These are phyloP conservation scores for Bauhinia variegata DNA, from an alignment of 306 rosid species.

Conservation along the genomic window DNA sequence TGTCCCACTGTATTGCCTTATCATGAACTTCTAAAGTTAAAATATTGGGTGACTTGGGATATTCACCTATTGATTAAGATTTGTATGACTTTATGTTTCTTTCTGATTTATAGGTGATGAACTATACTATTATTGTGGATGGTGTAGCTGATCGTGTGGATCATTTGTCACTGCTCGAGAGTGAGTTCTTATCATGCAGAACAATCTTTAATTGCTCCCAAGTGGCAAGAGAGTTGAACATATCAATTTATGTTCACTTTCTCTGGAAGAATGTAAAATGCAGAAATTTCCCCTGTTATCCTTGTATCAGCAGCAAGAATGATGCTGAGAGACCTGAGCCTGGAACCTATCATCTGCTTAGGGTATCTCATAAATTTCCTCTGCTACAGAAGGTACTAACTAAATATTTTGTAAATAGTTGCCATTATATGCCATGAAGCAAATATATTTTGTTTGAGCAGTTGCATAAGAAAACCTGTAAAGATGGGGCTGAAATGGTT, in stretches of 20 bases:
- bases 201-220: conserved; percentile 55
- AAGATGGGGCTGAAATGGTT: conserved; percentile 25
- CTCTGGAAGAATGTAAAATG: conserved; percentile 55
- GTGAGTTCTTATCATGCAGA: conserved; percentile 62
- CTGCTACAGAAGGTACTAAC: conserved; percentile 56
- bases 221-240: conserved; percentile 40
- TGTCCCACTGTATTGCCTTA: conserved; percentile 4
- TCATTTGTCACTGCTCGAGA: conserved; percentile 38
- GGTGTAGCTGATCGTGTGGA: conserved; percentile 50
- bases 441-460: conserved; percentile 24
- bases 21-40: conserved; percentile 7
- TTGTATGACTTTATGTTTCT: conserved; percentile 32
- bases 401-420: conserved; percentile 21
- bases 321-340: conserved; percentile 48
- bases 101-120: conserved; percentile 61
- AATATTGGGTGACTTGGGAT: not conserved
- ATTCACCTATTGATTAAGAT: conserved; percentile 28
- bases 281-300: conserved; percentile 53
- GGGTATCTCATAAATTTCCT: conserved; percentile 78
- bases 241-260: conserved; percentile 55
- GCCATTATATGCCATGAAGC: conserved; percentile 14
- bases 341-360: conserved; percentile 72
- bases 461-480: conserved; percentile 24
- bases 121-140: conserved; percentile 68
- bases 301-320: conserved; percentile 40